Evolutionary conservation across 2,329 filamentous ascomycete genomes (phyloP), one percentile per base, ranked within the genome.

Genomic region (Phaeosphaeria sp.): DNA sequence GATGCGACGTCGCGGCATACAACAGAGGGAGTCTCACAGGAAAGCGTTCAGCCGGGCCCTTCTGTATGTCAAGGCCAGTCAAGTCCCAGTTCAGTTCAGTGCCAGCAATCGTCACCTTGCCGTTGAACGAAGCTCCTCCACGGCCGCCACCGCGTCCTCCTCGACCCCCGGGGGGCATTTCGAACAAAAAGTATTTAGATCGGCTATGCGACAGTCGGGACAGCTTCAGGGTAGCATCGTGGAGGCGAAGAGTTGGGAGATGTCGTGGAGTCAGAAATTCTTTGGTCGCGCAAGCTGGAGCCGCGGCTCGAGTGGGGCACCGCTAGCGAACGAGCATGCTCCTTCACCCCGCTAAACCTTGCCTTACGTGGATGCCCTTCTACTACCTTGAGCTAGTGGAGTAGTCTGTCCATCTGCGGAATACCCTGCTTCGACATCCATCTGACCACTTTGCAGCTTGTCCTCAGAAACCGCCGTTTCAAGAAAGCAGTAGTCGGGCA

Each of bases 51-150:
- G 74, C 73, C 22, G 78, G 78, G 44, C 72, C 74, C 46, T 70
- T 75, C 56, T 76, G 69, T 6, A 80, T 71, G 22, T 78, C 75
- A 43, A 79, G 71, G 56, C 79, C 76, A 54, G 67, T 68, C 53
- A 78, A 68, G 55, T 78, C 78, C 77, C 76, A 79, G 48, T 76
- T 72, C 54, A 80, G 62, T 56, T 80, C 78, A 7, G 78, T 76
- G 54, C 79, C 79, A 39, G 72, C 79, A 62, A 80, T 79, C 59
- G 74, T 76, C 54, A 78, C 71, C 36, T 66, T 74, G 6, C 72
- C 69, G 53, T 67, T 68, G 57, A 70, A 69, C 30, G 30, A 36
- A 30, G 60, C 66, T 41, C 74, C 73, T 42, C 73, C 67, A 6
- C 72, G 68, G 42, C 66, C 70, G 46, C 70, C 69, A 25, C 52